Evolutionary conservation across 305 asterid genomes (phyloP), one percentile per base, ranked within the genome.

Genomic region (Fraxinus ornus): DNA sequence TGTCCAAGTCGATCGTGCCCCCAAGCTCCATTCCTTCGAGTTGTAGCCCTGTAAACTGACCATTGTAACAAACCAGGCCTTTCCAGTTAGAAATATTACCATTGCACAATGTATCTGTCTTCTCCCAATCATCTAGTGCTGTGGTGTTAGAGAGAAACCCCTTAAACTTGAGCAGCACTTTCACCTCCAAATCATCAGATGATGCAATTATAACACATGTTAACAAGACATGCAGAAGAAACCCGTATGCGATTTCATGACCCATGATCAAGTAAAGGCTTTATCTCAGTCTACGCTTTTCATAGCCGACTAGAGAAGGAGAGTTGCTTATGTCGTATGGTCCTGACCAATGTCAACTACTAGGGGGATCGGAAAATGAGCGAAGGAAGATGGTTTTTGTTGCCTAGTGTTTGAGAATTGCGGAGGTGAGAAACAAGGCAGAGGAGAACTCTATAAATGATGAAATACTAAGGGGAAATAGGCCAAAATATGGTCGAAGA

Each of bases 21-120:
- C 85, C 86, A 1, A 94, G 85, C 5, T 89, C 88, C 90, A 93
- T 88, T 70, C 81, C 81, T 55, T 93, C 93, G 7, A 93, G 93
- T 68, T 32, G 57, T 39, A 89, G 36, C 37, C 87, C 84, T 19
- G 28, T 55, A 32, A 87, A 24, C 26, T 66, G 74, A 66, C 74
- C 74, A 66, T 66, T 66, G 36, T 66, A 66, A 76, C 91, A 88
- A 30, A 87, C n/a, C 70, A 88, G 17, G 3, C 89, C 89, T 2
- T 66, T 55, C 89, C 89, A 86, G 6, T 76, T 37, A 0, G 90
- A 74, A 22, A 13, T 1, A 36, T 80, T 81, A 1, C 83, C 82
- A 2, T 15, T 83, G 85, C 91, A 87, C 7, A 73, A 26, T 66
- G 32, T 26, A 2, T 24, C 64, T 7, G 78, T 71, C 22, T n/a